Evolutionary conservation across 331 rosid species (phyloP).

Genomic region (Malus hybrid): DNA sequence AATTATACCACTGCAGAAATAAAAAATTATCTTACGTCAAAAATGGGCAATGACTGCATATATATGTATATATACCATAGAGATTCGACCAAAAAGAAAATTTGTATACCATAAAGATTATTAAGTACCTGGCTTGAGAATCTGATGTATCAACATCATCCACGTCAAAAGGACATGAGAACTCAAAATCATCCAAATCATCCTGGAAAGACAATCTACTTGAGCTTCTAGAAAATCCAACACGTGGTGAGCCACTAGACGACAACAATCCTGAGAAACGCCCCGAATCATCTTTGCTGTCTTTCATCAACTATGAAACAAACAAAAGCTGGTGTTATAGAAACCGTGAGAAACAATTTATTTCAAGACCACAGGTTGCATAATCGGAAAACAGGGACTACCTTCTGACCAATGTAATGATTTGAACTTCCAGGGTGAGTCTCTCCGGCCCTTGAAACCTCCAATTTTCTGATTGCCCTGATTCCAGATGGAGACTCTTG

Average conservation of each 20-base stretch:
- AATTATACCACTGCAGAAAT: neutral
- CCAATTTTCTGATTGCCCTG: constrained; percentile 57
- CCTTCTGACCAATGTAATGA: constrained; percentile 46
- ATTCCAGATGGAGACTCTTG: constrained; percentile 80
- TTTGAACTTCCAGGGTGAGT: constrained; percentile 28
- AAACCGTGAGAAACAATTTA: constrained; percentile 11
- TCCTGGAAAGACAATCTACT: constrained; percentile 81
- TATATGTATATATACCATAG: neutral
- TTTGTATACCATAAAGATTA: neutral
- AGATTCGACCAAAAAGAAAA: neutral
- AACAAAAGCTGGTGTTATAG: constrained; percentile 18
- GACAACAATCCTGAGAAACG: constrained; percentile 74
- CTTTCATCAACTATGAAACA: constrained; percentile 47
- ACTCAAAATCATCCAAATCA: constrained; percentile 66
- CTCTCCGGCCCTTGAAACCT: constrained; percentile 49
- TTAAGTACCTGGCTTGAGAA: constrained; percentile 48
- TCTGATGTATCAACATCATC: constrained; percentile 72
- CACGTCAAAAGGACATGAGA: constrained; percentile 74
- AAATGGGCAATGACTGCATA: constrained; percentile 3
- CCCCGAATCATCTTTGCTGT: constrained; percentile 77
- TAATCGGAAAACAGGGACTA: constrained; percentile 15
- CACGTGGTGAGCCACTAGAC: constrained; percentile 75
- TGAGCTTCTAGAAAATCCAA: constrained; percentile 80
- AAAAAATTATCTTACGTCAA: neutral
- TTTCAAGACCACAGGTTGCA: neutral